These are phyloP conservation scores for Mangifera indica DNA, from an alignment of 345 rosid genomes.

Conservation along the genomic window DNA sequence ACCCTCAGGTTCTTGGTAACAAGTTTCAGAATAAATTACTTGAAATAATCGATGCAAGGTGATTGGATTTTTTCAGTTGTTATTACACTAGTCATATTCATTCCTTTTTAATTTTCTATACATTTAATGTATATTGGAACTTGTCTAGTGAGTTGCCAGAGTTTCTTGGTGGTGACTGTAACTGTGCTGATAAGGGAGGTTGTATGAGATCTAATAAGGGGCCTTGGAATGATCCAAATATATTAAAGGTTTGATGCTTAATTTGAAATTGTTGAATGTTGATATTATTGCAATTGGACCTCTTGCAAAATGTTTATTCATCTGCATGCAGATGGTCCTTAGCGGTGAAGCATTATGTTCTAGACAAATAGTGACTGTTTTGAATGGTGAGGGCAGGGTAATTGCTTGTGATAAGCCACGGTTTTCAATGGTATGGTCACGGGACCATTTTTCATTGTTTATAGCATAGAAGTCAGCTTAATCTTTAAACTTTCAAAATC, in stretches of 20 bases:
- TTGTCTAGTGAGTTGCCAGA: constrained; percentile 85
- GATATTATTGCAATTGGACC: neutral
- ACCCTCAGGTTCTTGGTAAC: constrained; percentile 76
- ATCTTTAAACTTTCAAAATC: constrained; percentile 4
- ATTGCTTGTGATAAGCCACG: constrained; percentile 48
- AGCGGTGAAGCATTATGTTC: constrained; percentile 61
- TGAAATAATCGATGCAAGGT: constrained; percentile 92
- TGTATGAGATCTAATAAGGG: constrained; percentile 96
- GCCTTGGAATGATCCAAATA: constrained; percentile 91
- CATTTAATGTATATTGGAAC: constrained; percentile 21
- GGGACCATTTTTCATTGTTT: neutral
- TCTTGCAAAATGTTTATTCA: constrained; percentile 12
- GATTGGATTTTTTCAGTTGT: constrained; percentile 11
- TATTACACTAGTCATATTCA: constrained; percentile 4
- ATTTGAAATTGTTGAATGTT: constrained; percentile 9
- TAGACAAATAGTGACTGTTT: constrained; percentile 59
- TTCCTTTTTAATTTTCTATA: neutral
- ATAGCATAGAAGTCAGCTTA: constrained; percentile 10
- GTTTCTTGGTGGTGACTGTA: constrained; percentile 88
- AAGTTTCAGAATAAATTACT: constrained; percentile 82
- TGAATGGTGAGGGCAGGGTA: constrained; percentile 49
- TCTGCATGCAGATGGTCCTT: constrained; percentile 58
- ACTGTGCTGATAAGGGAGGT: constrained; percentile 82
- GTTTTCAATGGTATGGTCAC: constrained; percentile 45
- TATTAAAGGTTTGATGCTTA: constrained; percentile 54